Evolutionary conservation across 805 yeast species (phyloP).

Genomic region (Nakazawaea sp.): DNA sequence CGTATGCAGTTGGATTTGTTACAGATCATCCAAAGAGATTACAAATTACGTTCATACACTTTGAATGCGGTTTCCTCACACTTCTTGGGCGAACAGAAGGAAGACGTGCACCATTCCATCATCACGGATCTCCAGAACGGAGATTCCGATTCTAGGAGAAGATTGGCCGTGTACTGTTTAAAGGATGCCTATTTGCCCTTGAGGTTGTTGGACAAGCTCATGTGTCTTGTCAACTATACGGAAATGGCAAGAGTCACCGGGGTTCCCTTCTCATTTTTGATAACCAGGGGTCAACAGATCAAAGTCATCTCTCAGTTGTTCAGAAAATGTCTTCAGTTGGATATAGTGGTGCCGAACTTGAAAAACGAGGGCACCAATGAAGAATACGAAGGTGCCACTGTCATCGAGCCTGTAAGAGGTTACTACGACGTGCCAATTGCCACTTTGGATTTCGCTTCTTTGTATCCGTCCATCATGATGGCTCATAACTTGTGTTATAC

Average conservation of each 20-base stretch:
- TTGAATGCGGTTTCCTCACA: conserved; percentile 93
- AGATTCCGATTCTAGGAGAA: conserved; percentile 82
- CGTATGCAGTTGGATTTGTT: conserved; percentile 90
- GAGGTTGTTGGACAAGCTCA: conserved; percentile 80
- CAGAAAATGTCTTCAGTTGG: conserved; percentile 83
- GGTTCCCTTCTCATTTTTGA: conserved; percentile 86
- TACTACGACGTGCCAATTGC: conserved; percentile 97
- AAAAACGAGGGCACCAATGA: conserved; percentile 75
- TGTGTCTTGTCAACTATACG: conserved; percentile 95
- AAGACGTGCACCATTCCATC: conserved; percentile 96
- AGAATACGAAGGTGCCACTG: conserved; percentile 99
- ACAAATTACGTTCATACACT: conserved; percentile 89
- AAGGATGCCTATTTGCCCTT: conserved; percentile 94
- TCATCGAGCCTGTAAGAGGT: conserved; percentile 93
- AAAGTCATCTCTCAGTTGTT: conserved; percentile 94
- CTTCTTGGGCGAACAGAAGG: conserved; percentile 91
- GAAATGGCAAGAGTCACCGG: conserved; percentile 99
- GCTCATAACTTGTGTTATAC: conserved; percentile 97
- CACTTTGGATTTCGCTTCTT: conserved; percentile 92
- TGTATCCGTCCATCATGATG: conserved; percentile 98
- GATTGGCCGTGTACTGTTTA: conserved; percentile 94
- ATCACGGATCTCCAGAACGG: conserved; percentile 94
- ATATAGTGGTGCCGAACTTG: conserved; percentile 87
- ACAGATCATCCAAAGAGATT: conserved; percentile 91
- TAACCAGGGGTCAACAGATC: conserved; percentile 94